Base-by-base conservation (phyloP, 306 rosid species). In the Begonia peltatifolia region DNA sequence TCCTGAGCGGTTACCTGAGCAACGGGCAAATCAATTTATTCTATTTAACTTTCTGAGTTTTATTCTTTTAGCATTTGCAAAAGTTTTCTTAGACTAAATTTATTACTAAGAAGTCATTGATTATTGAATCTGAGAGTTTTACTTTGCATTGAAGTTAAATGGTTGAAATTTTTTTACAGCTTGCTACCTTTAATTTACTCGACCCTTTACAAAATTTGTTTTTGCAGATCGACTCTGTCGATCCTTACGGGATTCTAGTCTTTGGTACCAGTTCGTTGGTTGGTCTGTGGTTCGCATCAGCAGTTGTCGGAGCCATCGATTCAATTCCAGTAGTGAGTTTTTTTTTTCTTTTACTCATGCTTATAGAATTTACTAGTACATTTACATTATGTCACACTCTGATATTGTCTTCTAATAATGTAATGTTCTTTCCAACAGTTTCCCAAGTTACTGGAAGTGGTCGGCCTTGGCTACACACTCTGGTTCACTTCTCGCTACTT, bases 401-500 rank as follows among this genome's bases (percentile, higher is more conserved):
- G 38, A 30, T 30, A 30, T 30, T 3, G 48, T 44, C 48, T n/a
- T 11, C 14, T 10, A 11, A n/a, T 7, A 44, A 44, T 44, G 6
- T 44, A 44, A 44, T 25, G 65, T 8, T 18, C 50, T 14, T 54
- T 42, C 46, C 36, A 57, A 15, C 68, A 86, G 99, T 62, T 90
- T 54, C 99, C 96, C 57, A 90, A 90, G 77, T 58, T 90, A 65
- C 58, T 90, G 76, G 99, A 86, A 71, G 65, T 86, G 18, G 81
- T 90, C 6, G 99, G 96, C 48, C 93, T 90, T 54, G 87, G 71
- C 46, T 86, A 83, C 59, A 71, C 87, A 6, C 13, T 79, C 35
- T 90, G 99, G 99, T 90, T 90, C 70, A 71, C 69, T 12, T 69
- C 67, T 58, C 95, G 99, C 23, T 90, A 78, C 68, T 74, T 90